Evolutionary conservation across 2,329 filamentous ascomycete species (phyloP), one percentile per base, ranked within the genome.

Genomic region (Madurella fahalii): DNA sequence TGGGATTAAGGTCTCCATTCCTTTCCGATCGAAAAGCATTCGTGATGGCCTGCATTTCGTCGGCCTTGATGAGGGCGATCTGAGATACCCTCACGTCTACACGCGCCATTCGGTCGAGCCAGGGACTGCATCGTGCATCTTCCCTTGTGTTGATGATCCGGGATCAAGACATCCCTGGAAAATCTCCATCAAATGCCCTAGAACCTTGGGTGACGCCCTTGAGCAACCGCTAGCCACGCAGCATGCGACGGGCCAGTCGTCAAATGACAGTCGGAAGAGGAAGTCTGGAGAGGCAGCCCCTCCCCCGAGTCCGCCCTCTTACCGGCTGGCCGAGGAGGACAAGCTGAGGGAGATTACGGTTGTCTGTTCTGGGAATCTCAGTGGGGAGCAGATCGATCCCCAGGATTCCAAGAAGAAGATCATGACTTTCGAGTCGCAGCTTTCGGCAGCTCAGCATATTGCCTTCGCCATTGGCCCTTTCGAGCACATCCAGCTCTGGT

Each of bases 391-490:
- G 40, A 77, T 86, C 32, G 89, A 96, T 64, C 82, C 86, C 12
- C 80, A 81, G 25, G 89, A 97, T 63, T 79, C 89, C 51, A 84
- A 83, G 20, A 91, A 90, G 68, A 96, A 95, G 71, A 91, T 90
- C 2, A 89, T 94, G 67, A 89, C 87, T 0, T 99, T 97, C 67
- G 83, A 85, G 52, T 86, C 89, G 47, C 81, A 82, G 56, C 84
- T 85, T 58, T 84, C 87, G 48, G 83, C 91, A 1, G 87, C 93
- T 1, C 88, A 92, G 58, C 93, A 97, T 68, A 85, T 99, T 60
- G 93, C 92, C 4, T 96, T 99, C 69, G 89, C 91, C 2, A 83
- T 97, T 53, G 94, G 95, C 0, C 94, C 95, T 0, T 99, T 99
- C 68, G 91, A 97, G 70, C 87, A 93, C 62, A 86, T 97, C 50